Evolutionary conservation across 176 grass and related monocot genomes (phyloP).

Genomic region (Musa schizocarpa): DNA sequence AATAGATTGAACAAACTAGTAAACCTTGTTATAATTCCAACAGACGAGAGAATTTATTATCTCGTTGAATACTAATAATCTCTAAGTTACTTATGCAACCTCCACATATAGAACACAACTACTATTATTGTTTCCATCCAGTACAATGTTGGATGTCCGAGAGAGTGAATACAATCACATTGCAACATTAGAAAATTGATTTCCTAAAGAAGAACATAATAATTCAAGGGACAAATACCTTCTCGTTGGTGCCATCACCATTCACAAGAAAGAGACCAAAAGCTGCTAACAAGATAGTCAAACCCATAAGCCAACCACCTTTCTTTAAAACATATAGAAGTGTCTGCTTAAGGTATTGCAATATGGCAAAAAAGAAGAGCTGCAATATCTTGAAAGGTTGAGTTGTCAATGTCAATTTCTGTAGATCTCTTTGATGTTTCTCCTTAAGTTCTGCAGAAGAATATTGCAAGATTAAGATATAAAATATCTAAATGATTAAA

Average conservation of each 20-base stretch:
- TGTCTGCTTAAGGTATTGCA: constrained; percentile 43
- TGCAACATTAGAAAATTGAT: background rate
- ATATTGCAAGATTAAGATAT: constrained; percentile 2
- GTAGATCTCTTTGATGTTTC: constrained; percentile 54
- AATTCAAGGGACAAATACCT: constrained; percentile 36
- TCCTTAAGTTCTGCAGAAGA: constrained; percentile 46
- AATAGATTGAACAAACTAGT: background rate
- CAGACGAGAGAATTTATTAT: background rate
- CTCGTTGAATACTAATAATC: background rate
- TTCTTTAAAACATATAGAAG: constrained; percentile 49
- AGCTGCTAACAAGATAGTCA: constrained; percentile 32
- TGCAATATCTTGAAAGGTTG: constrained; percentile 52
- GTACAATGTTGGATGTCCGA: background rate
- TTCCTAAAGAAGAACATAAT: constrained; percentile 4
- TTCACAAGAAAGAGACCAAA: constrained; percentile 35
- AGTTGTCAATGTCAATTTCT: constrained; percentile 57
- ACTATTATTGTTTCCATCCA: background rate
- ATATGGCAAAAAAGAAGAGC: constrained; percentile 56
- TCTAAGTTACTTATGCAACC: background rate
- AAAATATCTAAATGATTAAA: background rate
- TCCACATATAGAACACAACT: background rate
- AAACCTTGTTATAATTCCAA: constrained; percentile 5
- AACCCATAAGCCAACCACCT: constrained; percentile 35
- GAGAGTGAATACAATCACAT: background rate
- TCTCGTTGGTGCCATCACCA: constrained; percentile 49